A percentile compares a stretch with the other conserved stretches of the same genome.
Evolutionary conservation across 768 basidiomycete genomes (phyloP).

Genomic region (Piloderma croceum): DNA sequence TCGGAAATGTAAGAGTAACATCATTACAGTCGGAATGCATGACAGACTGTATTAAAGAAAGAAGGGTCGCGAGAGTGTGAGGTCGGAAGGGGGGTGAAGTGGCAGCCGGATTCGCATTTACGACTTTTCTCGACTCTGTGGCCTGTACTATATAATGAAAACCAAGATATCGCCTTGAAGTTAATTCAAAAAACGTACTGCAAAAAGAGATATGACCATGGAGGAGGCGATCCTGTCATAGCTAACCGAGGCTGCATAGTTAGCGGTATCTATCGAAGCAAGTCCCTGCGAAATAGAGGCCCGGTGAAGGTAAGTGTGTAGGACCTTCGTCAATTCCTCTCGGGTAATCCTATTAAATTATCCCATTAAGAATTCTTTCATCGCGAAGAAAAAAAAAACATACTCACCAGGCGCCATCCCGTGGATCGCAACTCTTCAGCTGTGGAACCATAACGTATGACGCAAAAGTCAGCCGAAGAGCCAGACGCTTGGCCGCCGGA

Average conservation of each 20-base stretch:
- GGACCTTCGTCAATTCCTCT: no score
- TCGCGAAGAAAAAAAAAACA: neutral
- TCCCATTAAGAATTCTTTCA: no score
- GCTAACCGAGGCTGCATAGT: no score
- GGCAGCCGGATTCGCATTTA: no score
- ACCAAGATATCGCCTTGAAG: no score
- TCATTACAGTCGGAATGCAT: constrained; percentile 24
- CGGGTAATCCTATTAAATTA: no score
- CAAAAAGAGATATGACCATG: constrained; percentile 14
- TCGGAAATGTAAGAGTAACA: constrained; percentile 11
- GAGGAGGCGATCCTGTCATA: constrained; percentile 10
- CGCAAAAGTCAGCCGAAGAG: constrained; percentile 50
- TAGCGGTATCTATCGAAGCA: no score
- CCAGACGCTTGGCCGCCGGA: constrained; percentile 54
- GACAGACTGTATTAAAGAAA: constrained; percentile 39
- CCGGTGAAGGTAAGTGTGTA: no score
- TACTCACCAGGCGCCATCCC: constrained; percentile 17
- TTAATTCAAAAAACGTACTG: constrained; percentile 16
- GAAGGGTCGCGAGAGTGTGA: constrained; percentile 37
- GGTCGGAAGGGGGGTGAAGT: constrained; percentile 43
- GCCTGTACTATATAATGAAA: no score
- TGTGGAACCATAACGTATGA: constrained; percentile 48
- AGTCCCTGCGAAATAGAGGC: no score
- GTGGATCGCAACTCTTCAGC: constrained; percentile 23
- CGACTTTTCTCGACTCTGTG: no score